Percentiles rank a stretch among this genome's conserved stretches.
phyloP scores from a whole-genome alignment of 176 grass and related monocot species.

The Hyparrhenia diplandra region DNA sequence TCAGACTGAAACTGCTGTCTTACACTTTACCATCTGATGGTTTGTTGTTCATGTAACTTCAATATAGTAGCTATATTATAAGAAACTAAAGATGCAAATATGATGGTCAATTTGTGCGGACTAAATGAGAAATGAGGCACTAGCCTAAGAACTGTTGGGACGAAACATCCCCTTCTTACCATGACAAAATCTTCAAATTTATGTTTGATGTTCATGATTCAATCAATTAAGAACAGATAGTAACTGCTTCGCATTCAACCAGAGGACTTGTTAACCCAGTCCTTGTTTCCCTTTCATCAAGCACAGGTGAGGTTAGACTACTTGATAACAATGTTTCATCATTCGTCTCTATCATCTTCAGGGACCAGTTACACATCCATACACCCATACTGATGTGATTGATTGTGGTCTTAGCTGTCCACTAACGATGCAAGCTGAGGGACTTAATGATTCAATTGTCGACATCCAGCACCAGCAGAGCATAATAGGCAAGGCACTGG shows the following conservation, averaged over 20 bases:
- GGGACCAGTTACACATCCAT: not conserved
- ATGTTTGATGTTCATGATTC: not conserved
- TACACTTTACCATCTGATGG: not conserved
- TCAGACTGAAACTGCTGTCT: not conserved
- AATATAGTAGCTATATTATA: not conserved
- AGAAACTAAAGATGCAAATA: too few relatives aligned
- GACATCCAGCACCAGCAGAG: not conserved
- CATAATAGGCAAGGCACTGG: conserved; percentile 4
- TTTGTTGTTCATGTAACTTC: not conserved
- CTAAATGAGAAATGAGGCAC: not conserved
- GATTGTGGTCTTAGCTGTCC: conserved; percentile 4
- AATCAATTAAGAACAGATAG: not conserved
- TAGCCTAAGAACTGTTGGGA: not conserved
- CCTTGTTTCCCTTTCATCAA: not conserved
- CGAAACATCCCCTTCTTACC: not conserved
- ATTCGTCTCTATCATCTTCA: conserved; percentile 24
- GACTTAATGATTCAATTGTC: conserved; percentile 6
- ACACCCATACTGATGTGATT: not conserved
- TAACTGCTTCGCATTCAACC: not conserved
- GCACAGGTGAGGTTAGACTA: not conserved
- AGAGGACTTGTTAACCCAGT: not conserved
- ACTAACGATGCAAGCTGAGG: conserved; percentile 4
- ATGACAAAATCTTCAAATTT: not conserved
- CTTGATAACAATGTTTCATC: not conserved
- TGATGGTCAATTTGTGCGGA: not conserved